Base-by-base conservation (phyloP, 2,329 filamentous ascomycete species). In the Penicillium sp. region DNA sequence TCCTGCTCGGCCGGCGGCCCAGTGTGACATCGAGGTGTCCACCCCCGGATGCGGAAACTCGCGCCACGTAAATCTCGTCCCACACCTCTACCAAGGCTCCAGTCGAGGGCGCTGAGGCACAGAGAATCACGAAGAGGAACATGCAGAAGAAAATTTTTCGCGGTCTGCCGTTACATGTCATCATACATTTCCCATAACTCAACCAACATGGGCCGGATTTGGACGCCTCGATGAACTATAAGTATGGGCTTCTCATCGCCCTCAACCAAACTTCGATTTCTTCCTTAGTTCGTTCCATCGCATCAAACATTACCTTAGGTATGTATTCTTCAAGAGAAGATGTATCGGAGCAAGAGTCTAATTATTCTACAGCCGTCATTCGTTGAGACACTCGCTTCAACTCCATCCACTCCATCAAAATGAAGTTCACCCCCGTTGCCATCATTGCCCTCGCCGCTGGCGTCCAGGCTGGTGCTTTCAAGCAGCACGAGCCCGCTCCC, bases 391-490 rank as follows among this genome's bases (percentile, higher is more conserved):
- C 51, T 60, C 55, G 48, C 50, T 61, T 59, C 36, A 50, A 2
- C 27, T 45, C 33, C 30, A 54, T 31, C 18, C 22, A 52, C 20
- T 27, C 25, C 42, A 43, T 35, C 57, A 63, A 55, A 50, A 71
- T 71, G 69, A 61, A 64, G 50, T 59, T 69, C 57, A 59, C 65
- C 20, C 50, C 62, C 31, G 39, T 63, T 33, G 47, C 57, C 22
- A 20, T 63, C 36, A 46, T 59, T 46, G 57, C 60, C n/a, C 44
- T 57, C 45, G 61, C 53, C 22, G 56, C 60, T 31, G 53, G 54
- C 10, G 49, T 54, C 24, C 46, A 53, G 38, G 59, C 61, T 14
- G 47, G 33, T 46, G 35, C 14, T 22, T 18, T 16, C n/a, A 52
- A 54, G 51, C 36, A 50, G 16, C 14, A 36, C 2, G 61, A 62